Conservation (phyloP, 2,329 filamentous ascomycete genomes). For the Celoporthe dispersa region DNA sequence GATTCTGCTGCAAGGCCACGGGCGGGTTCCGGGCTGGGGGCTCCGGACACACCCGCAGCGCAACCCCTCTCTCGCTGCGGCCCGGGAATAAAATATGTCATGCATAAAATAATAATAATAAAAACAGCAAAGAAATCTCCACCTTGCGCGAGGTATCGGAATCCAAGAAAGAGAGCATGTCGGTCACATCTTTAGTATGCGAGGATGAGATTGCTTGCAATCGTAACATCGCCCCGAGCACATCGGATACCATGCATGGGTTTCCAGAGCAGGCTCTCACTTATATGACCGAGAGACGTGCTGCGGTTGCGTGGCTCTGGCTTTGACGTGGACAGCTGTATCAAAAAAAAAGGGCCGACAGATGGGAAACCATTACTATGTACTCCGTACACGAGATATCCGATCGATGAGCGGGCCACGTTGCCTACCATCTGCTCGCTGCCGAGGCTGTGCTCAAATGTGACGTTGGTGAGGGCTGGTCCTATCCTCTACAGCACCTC, state of each 20-base stretch:
- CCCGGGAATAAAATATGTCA: slow-evolving; percentile 8
- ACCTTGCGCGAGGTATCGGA: background rate
- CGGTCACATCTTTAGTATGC: background rate
- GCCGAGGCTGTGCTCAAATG: background rate
- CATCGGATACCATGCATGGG: background rate
- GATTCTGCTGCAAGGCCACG: slow-evolving; percentile 24
- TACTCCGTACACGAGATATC: background rate
- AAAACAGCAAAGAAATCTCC: background rate
- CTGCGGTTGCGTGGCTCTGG: background rate
- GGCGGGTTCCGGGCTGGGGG: background rate
- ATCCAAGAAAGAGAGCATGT: background rate
- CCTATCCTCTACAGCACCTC: background rate
- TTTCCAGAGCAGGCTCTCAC: background rate
- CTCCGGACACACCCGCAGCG: slow-evolving; percentile 19
- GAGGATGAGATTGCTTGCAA: background rate
- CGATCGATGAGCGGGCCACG: background rate
- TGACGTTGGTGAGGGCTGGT: background rate
- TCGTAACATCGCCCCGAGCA: background rate
- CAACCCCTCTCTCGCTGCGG: background rate
- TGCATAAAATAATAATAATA: too few relatives aligned
- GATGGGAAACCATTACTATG: background rate
- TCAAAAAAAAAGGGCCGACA: background rate
- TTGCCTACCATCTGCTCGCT: too few relatives aligned
- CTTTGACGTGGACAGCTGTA: background rate
- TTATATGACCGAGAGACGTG: background rate